A percentile compares a stretch with the other conserved stretches of the same genome.
These are phyloP conservation scores for Clonostachys chloroleuca DNA, from an alignment of 2,329 filamentous ascomycete genomes.

Conservation along the genomic window DNA sequence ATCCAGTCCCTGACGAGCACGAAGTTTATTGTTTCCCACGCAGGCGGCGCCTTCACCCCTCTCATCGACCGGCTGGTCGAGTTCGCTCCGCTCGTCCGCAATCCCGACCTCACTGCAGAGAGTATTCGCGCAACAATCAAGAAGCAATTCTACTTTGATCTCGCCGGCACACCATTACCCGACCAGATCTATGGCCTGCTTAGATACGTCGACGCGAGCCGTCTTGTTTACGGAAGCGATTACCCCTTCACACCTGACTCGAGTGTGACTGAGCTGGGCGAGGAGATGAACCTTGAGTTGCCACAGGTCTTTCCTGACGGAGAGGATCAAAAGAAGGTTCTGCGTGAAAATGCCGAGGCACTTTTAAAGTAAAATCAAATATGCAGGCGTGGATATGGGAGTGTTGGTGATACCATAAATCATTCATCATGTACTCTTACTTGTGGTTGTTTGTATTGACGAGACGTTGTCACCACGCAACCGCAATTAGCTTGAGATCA, in stretches of 20 bases:
- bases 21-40: constrained; percentile 17
- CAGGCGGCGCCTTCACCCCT: constrained; percentile 13
- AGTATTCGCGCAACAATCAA: constrained; percentile 6
- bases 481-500: too few relatives aligned
- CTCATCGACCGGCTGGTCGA: constrained; percentile 9
- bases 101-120: constrained; percentile 21
- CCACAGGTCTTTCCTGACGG: neutral
- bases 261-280: neutral
- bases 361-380: too few relatives aligned
- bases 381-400: too few relatives aligned
- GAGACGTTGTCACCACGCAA: too few relatives aligned
- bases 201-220: constrained; percentile 4
- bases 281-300: neutral
- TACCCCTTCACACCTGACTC: constrained; percentile 11
- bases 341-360: neutral
- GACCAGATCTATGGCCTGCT: neutral
- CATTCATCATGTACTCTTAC: too few relatives aligned
- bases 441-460: too few relatives aligned
- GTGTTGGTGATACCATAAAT: too few relatives aligned
- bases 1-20: constrained; percentile 11
- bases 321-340: neutral
- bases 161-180: constrained; percentile 13
- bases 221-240: constrained; percentile 12
- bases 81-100: neutral
- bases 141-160: constrained; percentile 14